A percentile compares a stretch with the other conserved stretches of the same genome.
Conservation (phyloP, 176 grass and related monocot genomes). For the Elaeis guineensis region DNA sequence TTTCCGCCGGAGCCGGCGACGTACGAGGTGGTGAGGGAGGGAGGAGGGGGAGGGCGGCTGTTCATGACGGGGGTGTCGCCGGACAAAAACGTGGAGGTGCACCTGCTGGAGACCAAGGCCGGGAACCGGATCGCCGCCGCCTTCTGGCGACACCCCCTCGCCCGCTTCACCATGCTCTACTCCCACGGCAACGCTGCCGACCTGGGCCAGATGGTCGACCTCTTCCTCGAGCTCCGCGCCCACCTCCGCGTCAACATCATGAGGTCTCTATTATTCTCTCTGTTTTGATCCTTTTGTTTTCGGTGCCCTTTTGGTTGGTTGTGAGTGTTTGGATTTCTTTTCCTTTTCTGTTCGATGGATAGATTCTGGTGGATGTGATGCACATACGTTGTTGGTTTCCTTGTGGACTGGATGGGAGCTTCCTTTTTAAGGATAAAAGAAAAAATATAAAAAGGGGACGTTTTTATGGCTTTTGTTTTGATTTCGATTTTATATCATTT, state of each 20-base stretch:
- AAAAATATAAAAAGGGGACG: too few species aligned
- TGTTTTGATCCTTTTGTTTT: background rate
- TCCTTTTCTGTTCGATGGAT: background rate
- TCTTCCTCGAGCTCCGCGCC: slow-evolving; percentile 84
- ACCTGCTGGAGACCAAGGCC: slow-evolving; percentile 47
- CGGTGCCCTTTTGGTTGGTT: background rate
- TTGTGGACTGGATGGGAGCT: too few species aligned
- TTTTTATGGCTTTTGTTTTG: too few species aligned
- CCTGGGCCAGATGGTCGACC: slow-evolving; percentile 95
- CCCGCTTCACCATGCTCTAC: slow-evolving; percentile 79
- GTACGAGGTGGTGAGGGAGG: slow-evolving; percentile 52
- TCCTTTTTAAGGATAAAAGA: too few species aligned
- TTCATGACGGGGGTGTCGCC: slow-evolving; percentile 40
- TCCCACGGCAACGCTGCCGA: slow-evolving; percentile 96
- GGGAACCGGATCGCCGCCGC: slow-evolving; percentile 66
- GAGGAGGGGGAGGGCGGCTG: slow-evolving; percentile 10
- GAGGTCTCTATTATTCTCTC: slow-evolving; percentile 34
- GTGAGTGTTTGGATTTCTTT: background rate
- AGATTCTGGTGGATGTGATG: too few species aligned
- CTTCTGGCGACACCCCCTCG: slow-evolving; percentile 79
- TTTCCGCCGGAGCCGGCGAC: slow-evolving; percentile 94
- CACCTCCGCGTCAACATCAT: slow-evolving; percentile 99
- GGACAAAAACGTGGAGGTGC: slow-evolving; percentile 52
- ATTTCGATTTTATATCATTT: too few species aligned
- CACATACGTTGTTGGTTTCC: too few species aligned